Evolutionary conservation across 805 yeast species (phyloP).

Genomic region (Metschnikowia amazonensis): DNA sequence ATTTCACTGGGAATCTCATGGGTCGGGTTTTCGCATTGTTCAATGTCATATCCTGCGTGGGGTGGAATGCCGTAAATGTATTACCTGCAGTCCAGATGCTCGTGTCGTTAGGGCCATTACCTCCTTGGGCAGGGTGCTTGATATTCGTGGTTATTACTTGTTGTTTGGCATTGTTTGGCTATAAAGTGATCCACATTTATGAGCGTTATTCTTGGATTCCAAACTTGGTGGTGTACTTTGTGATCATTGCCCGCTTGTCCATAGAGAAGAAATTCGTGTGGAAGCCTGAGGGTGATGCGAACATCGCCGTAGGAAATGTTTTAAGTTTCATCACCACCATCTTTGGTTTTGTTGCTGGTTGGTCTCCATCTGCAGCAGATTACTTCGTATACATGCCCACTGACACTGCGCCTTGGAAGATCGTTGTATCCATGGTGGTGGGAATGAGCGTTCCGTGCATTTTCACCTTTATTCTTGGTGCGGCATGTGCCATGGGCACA

Average conservation of each 20-base stretch:
- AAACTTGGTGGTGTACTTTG: constrained; percentile 26
- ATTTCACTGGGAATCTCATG: constrained; percentile 30
- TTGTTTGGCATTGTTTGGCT: constrained; percentile 30
- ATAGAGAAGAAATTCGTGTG: constrained; percentile 24
- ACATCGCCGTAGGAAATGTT: constrained; percentile 26
- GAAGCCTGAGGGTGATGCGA: constrained; percentile 12
- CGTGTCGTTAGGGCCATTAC: constrained; percentile 26
- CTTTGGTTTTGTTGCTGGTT: constrained; percentile 34
- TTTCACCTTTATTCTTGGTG: constrained; percentile 29
- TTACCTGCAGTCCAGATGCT: constrained; percentile 31
- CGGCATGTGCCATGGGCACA: constrained; percentile 31
- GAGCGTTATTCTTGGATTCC: constrained; percentile 34
- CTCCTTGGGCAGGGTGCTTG: constrained; percentile 35
- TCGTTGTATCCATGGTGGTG: constrained; percentile 24
- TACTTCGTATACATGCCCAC: constrained; percentile 32
- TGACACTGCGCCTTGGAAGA: constrained; percentile 25
- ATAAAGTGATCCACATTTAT: constrained; percentile 28
- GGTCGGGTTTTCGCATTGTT: constrained; percentile 29
- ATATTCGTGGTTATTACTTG: constrained; percentile 30
- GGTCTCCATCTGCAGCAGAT: constrained; percentile 34
- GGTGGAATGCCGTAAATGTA: constrained; percentile 34
- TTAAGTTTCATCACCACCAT: constrained; percentile 26
- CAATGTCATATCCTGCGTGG: constrained; percentile 29
- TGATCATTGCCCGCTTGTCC: constrained; percentile 27
- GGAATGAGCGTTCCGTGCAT: constrained; percentile 28